phyloP scores from a whole-genome alignment of 176 grass and related monocot species.

The Cenchrus fungigraminus region DNA sequence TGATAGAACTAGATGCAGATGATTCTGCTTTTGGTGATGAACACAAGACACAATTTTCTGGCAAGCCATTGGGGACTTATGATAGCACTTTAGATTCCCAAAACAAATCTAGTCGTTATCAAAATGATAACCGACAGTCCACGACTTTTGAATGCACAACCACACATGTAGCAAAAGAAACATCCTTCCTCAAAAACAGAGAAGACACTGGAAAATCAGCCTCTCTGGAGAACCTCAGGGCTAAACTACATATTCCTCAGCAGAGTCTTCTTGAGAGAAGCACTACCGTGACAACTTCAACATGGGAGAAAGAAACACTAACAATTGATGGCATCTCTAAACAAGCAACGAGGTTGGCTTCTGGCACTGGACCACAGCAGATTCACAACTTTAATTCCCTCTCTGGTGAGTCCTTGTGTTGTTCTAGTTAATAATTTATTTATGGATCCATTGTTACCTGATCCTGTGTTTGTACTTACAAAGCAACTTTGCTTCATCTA shows the following conservation, averaged over 20 bases:
- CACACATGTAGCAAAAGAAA: slow-evolving; percentile 20
- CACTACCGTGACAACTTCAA: slow-evolving; percentile 40
- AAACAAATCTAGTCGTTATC: slow-evolving; percentile 5
- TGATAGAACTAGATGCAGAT: slow-evolving; percentile 51
- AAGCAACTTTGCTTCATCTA: slow-evolving; percentile 22
- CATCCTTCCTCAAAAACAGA: slow-evolving; percentile 18
- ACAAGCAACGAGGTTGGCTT: slow-evolving; percentile 45
- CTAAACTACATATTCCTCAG: slow-evolving; percentile 31
- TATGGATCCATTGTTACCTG: slow-evolving; percentile 1
- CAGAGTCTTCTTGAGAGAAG: slow-evolving; percentile 34
- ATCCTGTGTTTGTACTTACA: slow-evolving; percentile 12
- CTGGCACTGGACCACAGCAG: slow-evolving; percentile 51
- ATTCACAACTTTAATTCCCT: slow-evolving; percentile 52
- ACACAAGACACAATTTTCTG: slow-evolving; percentile 8
- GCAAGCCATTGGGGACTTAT: slow-evolving; percentile 30
- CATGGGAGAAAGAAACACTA: slow-evolving; percentile 60
- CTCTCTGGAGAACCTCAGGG: slow-evolving; percentile 30
- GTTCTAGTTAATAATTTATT: slow-evolving; percentile 6
- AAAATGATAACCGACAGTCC: slow-evolving; percentile 27
- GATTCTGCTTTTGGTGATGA: slow-evolving; percentile 23
- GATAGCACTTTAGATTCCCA: slow-evolving; percentile 1
- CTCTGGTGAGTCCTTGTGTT: slow-evolving; percentile 55
- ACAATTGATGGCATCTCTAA: slow-evolving; percentile 65
- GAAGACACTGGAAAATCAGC: slow-evolving; percentile 20
- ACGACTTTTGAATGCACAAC: slow-evolving; percentile 7